These are phyloP conservation scores for Colletotrichum destructivum DNA, from an alignment of 2,329 filamentous ascomycete genomes.

Conservation along the genomic window DNA sequence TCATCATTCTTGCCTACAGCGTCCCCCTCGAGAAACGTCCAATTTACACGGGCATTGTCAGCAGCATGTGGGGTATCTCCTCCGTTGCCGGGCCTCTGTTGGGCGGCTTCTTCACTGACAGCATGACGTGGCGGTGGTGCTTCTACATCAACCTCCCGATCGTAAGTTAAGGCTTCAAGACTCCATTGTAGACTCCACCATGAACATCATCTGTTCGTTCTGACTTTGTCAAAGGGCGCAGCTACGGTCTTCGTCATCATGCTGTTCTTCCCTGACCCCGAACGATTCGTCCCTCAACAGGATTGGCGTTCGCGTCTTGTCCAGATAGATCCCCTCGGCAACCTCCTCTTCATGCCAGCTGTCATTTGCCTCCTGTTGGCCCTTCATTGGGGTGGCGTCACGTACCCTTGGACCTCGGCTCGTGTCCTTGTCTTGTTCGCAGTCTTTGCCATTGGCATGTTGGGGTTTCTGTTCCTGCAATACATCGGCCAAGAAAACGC, in stretches of 20 bases:
- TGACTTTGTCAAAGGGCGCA: conserved; percentile 48
- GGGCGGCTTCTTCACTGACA: conserved; percentile 54
- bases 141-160: conserved; percentile 60
- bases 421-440: conserved; percentile 67
- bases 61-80: conserved; percentile 64
- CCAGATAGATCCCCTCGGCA: conserved; percentile 47
- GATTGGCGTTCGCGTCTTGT: conserved; percentile 31
- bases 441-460: conserved; percentile 58
- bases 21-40: conserved; percentile 53
- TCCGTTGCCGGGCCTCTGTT: conserved; percentile 54
- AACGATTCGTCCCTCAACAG: conserved; percentile 1
- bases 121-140: conserved; percentile 57
- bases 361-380: conserved; percentile 64
- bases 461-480: conserved; percentile 56
- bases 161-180: conserved; percentile 43
- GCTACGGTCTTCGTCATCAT: conserved; percentile 52
- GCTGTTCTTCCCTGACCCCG: conserved; percentile 46
- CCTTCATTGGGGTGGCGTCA: conserved; percentile 65
- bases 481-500: conserved; percentile 57
- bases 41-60: conserved; percentile 56
- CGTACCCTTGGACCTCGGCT: conserved; percentile 65
- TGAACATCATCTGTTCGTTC: not conserved
- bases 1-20: conserved; percentile 58
- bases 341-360: conserved; percentile 51
- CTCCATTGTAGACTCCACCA: no score